A percentile compares a stretch with the other conserved stretches of the same genome.
Evolutionary conservation across 306 rosid species (phyloP).

Genomic region (Trifolium fragiferum): DNA sequence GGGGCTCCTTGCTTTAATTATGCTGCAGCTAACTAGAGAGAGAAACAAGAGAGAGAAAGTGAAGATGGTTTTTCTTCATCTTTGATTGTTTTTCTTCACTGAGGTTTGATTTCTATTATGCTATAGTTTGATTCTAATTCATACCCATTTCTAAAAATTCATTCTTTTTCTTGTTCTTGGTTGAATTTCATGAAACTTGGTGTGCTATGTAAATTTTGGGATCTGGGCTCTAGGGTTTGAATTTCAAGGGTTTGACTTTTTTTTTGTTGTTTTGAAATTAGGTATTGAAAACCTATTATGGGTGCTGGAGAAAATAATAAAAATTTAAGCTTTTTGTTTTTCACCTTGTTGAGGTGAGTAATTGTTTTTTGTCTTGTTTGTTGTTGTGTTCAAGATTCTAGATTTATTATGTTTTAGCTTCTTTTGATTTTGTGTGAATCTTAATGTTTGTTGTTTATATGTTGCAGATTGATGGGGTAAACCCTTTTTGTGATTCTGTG

Average conservation of each 20-base stretch:
- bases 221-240: constrained; percentile 82
- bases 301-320: constrained; percentile 15
- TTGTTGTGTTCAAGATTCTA: constrained; percentile 4
- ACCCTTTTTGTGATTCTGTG: constrained; percentile 5
- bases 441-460: neutral
- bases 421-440: constrained; percentile 30
- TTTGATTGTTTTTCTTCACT: constrained; percentile 32
- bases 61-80: constrained; percentile 8
- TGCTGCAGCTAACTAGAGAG: constrained; percentile 41
- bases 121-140: constrained; percentile 36
- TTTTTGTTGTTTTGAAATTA: constrained; percentile 44
- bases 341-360: constrained; percentile 16
- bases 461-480: constrained; percentile 47
- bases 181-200: constrained; percentile 32
- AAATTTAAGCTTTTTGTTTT: neutral
- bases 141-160: constrained; percentile 34
- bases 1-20: constrained; percentile 52
- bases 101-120: constrained; percentile 14
- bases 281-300: constrained; percentile 32
- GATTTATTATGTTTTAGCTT: constrained; percentile 25
- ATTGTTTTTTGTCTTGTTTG: neutral
- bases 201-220: constrained; percentile 56
- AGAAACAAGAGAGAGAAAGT: neutral
- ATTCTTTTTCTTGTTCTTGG: neutral
- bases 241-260: constrained; percentile 62